Conservation (phyloP, 495 filamentous ascomycete genomes). For the Talaromyces adpressus region DNA sequence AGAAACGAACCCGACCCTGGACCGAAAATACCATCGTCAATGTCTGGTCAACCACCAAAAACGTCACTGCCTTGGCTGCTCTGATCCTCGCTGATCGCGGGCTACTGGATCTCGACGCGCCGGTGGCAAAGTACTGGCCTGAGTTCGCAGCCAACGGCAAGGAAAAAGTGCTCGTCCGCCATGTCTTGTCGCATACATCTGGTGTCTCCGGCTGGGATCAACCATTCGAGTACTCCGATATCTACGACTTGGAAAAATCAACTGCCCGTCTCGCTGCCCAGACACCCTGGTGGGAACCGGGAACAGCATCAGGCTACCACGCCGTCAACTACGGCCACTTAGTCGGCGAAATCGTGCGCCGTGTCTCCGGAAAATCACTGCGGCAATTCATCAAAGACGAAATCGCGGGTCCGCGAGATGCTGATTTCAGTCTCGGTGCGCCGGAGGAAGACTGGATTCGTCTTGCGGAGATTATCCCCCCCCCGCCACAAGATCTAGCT, state of each 20-base stretch:
- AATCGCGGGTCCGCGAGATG: slow-evolving; percentile 14
- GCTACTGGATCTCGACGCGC: slow-evolving; percentile 15
- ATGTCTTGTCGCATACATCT: slow-evolving; percentile 19
- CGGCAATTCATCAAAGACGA: slow-evolving; percentile 20
- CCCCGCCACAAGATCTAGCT: neutral
- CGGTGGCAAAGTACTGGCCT: slow-evolving; percentile 20
- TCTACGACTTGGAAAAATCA: slow-evolving; percentile 15
- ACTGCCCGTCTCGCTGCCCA: slow-evolving; percentile 18
- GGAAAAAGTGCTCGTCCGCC: slow-evolving; percentile 18
- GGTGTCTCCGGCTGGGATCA: slow-evolving; percentile 16
- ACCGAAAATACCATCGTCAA: slow-evolving; percentile 21
- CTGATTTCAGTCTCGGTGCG: slow-evolving; percentile 21
- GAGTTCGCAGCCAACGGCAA: slow-evolving; percentile 23
- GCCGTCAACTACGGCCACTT: slow-evolving; percentile 19
- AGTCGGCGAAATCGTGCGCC: slow-evolving; percentile 18
- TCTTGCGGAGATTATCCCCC: slow-evolving; percentile 10
- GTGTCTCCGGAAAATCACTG: slow-evolving; percentile 14
- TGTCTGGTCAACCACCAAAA: slow-evolving; percentile 20
- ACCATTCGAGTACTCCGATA: slow-evolving; percentile 14
- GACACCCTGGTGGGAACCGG: slow-evolving; percentile 23
- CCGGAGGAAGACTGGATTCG: slow-evolving; percentile 14
- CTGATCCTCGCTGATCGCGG: slow-evolving; percentile 19
- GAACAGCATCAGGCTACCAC: slow-evolving; percentile 22
- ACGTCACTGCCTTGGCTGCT: slow-evolving; percentile 14
- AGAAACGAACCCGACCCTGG: slow-evolving; percentile 15